Conservation (phyloP, 192 early-diverging fungal species). For the Mortierella hygrophila region DNA sequence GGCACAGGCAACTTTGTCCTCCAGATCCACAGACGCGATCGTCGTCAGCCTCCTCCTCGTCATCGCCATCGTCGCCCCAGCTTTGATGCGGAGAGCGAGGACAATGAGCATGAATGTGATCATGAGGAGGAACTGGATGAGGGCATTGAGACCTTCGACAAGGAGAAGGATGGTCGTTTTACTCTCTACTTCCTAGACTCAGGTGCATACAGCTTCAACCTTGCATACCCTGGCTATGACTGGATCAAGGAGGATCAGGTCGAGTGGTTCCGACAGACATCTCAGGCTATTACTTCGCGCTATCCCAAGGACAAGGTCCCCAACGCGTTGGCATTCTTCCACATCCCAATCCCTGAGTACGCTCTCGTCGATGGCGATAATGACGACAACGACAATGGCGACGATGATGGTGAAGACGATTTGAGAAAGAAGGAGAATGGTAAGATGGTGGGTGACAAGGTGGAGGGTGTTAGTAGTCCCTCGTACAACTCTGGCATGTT, state of each 20-base stretch:
- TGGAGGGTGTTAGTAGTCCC: constrained; percentile 40
- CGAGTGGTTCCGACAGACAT: constrained; percentile 56
- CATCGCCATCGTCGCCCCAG: background rate
- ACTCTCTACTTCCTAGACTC: constrained; percentile 63
- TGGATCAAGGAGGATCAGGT: constrained; percentile 60
- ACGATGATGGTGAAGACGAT: background rate
- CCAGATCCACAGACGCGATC: constrained; percentile 27
- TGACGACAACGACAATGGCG: constrained; percentile 13
- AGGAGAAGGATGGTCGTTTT: constrained; percentile 28
- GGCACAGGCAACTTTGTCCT: constrained; percentile 60
- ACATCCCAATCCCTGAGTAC: constrained; percentile 59
- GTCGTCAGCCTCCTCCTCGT: background rate
- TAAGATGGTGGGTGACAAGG: constrained; percentile 38
- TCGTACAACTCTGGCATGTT: constrained; percentile 54
- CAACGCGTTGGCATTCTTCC: constrained; percentile 62
- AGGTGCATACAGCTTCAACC: constrained; percentile 49
- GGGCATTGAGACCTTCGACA: background rate
- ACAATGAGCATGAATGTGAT: constrained; percentile 1
- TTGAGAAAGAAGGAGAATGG: constrained; percentile 8
- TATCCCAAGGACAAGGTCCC: constrained; percentile 25
- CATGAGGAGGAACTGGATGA: background rate
- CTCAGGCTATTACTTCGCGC: constrained; percentile 31
- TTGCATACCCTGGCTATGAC: constrained; percentile 51
- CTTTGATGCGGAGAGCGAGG: constrained; percentile 8
- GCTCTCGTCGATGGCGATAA: constrained; percentile 14